Base-by-base conservation (phyloP, 208 protist genomes). In the Trypanosoma caninum region DNA sequence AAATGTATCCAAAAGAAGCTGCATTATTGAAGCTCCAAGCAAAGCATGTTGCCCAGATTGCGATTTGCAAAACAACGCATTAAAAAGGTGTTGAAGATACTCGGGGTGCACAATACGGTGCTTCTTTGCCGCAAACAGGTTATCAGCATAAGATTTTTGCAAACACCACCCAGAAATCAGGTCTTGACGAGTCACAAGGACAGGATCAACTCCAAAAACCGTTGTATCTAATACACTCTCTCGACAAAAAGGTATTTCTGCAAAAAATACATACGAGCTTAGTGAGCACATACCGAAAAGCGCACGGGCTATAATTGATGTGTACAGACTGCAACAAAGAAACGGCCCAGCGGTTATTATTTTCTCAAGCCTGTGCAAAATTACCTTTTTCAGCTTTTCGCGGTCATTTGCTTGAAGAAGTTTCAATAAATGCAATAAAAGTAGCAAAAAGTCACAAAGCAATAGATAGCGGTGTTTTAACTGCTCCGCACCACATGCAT, bases 261-360 rank as follows among this genome's bases (percentile, higher is more conserved):
- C 51, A 59, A 67, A 73, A 20, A 73, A n/a, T 45, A 52, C 45
- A 18, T 25, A 45, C 5, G 59, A 73, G 46, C 59, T 73, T 18
- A 57, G 9, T 25, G 61, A 75, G 27, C 23, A 61, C 50, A 75
- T 41, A 14, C 61, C 62, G 16, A 75, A 56, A 66, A 75, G 53
- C 2, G 61, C 37, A 22, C 69, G 60, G 44, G 40, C 47, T 35
- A 69, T 42, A 16, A 69, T 59, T 9, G 69, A 75, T 33, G 69
- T 69, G 38, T 65, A 75, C 6, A 75, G 28, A n/a, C 62, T n/a
- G 40, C 69, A 75, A 16, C 58, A 8, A 45, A 75, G 55, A 62
- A 75, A 69, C 34, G 69, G 69, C 1, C 69, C 69, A 5, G 33
- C 30, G 41, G 30, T 20, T 27, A 64, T 34, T 23, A 48, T 53